Base-by-base conservation (phyloP, 1,284 basidiomycete genomes). In the Leccinum proliferum region DNA sequence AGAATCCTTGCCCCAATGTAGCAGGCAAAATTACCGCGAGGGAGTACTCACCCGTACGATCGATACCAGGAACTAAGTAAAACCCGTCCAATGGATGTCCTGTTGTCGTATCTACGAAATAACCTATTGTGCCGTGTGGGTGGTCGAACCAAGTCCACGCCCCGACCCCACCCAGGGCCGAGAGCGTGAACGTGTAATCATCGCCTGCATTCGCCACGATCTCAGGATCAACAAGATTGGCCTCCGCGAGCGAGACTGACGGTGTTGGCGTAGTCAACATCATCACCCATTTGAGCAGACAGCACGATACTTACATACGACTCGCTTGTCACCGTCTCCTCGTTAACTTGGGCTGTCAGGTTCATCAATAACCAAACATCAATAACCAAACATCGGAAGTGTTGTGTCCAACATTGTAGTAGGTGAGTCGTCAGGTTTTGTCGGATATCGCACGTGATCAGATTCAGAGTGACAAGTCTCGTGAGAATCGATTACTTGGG, bases 141-240 rank as follows among this genome's bases (percentile, higher is more conserved):
- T 86, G 84, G 61, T 86, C 83, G 4, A 87, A 69, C 82, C 82
- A 87, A 3, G 84, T 79, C 80, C 81, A 86, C 5, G 79, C 76
- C 1, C 81, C 83, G 5, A 86, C 84, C 2, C 82, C 83, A 7
- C 81, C 80, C 58, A 74, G 72, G 4, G 82, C 82, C 4, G 83
- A 83, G 4, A 86, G 70, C 4, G 78, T 81, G 68, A 86, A 84
- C 0, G 78, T 81, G 57, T 82, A 67, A 63, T 80, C 67, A 1
- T 70, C 60, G 4, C 68, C 64, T 5, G 69, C 64, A 0, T 68
- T 75, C 3, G 85, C 64, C 0, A 67, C 66, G 57, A 86, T 81
- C 63, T 77, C 41, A 0, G 84, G 83, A 63, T 85, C 81, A 32
- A 81, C 69, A 5, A 86, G 75, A 14, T 73, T 68, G 0, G 77